phyloP scores from a whole-genome alignment of 495 filamentous ascomycete species.

The Daldinia grandis region DNA sequence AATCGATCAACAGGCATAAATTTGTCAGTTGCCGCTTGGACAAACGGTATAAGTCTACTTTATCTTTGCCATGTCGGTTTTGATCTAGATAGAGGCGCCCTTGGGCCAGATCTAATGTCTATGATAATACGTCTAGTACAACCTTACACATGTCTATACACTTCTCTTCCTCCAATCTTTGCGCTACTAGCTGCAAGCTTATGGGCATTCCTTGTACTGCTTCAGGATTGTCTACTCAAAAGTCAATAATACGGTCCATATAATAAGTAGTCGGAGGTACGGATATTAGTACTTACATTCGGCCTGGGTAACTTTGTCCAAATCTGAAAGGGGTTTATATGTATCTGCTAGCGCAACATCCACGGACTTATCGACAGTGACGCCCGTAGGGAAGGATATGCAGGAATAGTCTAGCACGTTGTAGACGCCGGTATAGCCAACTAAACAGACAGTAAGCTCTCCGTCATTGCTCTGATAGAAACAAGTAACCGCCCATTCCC shows the following conservation, averaged over 20 bases:
- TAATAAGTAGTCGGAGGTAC: neutral
- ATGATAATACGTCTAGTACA: constrained; percentile 63
- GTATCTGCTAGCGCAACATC: constrained; percentile 66
- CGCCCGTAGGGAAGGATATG: constrained; percentile 64
- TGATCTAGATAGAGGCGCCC: neutral
- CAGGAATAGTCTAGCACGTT: constrained; percentile 55
- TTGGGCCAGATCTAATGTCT: constrained; percentile 1
- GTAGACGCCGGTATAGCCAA: constrained; percentile 83
- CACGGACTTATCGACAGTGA: constrained; percentile 69
- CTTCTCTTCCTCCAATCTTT: constrained; percentile 84
- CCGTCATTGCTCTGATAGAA: neutral
- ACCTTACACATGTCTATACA: constrained; percentile 78
- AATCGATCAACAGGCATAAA: neutral
- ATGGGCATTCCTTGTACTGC: constrained; percentile 82
- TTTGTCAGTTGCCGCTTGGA: neutral
- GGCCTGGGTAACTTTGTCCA: constrained; percentile 76
- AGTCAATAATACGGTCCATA: neutral
- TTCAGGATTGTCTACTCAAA: constrained; percentile 62
- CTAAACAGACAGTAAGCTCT: constrained; percentile 40
- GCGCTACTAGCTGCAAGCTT: constrained; percentile 80
- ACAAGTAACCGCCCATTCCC: neutral
- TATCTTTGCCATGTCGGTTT: neutral
- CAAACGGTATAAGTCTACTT: neutral
- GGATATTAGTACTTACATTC: constrained; percentile 56
- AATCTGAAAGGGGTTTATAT: constrained; percentile 68